Base-by-base conservation (phyloP, 2,329 filamentous ascomycete genomes). In the Emergomyces africanus region DNA sequence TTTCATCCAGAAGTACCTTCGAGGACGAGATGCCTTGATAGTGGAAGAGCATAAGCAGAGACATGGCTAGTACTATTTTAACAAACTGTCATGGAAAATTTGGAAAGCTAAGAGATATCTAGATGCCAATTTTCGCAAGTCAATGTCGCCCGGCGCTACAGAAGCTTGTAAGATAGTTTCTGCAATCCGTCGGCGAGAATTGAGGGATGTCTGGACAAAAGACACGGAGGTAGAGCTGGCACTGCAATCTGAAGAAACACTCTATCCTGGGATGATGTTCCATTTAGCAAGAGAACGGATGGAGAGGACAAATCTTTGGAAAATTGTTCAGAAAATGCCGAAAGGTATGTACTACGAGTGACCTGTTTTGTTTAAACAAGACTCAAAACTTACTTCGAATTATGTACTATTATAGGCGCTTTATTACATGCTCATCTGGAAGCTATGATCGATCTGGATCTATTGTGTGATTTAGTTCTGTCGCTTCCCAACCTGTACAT, bases 251-350 rank as follows among this genome's bases (percentile, higher is more conserved):
- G 78, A 83, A 66, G 80, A 83, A 61, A 83, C 83, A 64, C 77
- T 92, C 56, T 89, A 88, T 69, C 90, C 90, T 0, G 91, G 91
- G 12, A 95, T 96, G 87, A 94, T 95, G 88, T 96, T 96, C 73
- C 85, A 83, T 44, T 79, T 92, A 41, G 90, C 89, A 66, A 92
- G 90, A 72, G 82, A 85, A 20, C 83, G 84, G 39, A 95, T 96
- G 83, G 89, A 95, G 73, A 79, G 79, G 65, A 95, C 89, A 15
- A 85, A 85, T 68, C 79, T 96, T 28, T 97, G 90, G 90, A 81
- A 84, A 64, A 94, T 96, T 66, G 81, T 96, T 18, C 82, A 85
- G 61, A 82, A 78, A 63, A 90, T 97, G 88, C 92, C 92, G 30
- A 97, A 97, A 72, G 94, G 53, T 54, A 1, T 25, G 51, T 54